Evolutionary conservation across 2,329 filamentous ascomycete species (phyloP), one percentile per base, ranked within the genome.

Genomic region (Pseudopyricularia javanii): DNA sequence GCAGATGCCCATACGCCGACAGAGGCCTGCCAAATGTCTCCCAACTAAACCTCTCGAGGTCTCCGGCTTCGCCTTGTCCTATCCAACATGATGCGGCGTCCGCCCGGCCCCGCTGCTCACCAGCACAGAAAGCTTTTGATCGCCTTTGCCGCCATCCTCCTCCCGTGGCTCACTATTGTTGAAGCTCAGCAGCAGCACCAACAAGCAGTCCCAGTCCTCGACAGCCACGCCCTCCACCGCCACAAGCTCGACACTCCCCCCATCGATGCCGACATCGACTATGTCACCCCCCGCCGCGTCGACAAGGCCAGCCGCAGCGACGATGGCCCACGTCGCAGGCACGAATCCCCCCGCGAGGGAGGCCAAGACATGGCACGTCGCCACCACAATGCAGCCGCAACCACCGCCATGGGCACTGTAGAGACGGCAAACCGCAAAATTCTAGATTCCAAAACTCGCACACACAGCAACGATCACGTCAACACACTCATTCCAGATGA

Each of bases 171-270:
- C 48, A 20, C 37, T 20, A 68, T 81, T 59, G 76, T 77, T 70
- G 75, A 81, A 61, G 79, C 78, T 76, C 80, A 80, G 75, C 80
- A 81, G 76, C 80, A 82, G 74, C 76, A 76, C 56, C 70, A 66
- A 59, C 66, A 61, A 47, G 51, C 59, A 56, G 37, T 43, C 33
- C 53, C 50, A 17, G 57, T 51, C 45, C 32, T 33, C 32, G 49
- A 53, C 9, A 59, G 17, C 52, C 51, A 52, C 28, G 32, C 43
- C 47, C 17, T 47, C 47, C 24, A 35, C 22, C 37, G 20, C 40
- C 32, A 50, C 45, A 20, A 35, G 33, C 47, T 37, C 20, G 15
- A 47, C 50, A 45, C n/a, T 17, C 45, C 55, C 49, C 53, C 33
- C 50, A 54, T 22, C 32, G 24, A 30, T 28, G 47, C 30, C 49